Evolutionary conservation across 352 stramenopile genomes (phyloP), one percentile per base, ranked within the genome.

Genomic region (Peronospora belbahrii): DNA sequence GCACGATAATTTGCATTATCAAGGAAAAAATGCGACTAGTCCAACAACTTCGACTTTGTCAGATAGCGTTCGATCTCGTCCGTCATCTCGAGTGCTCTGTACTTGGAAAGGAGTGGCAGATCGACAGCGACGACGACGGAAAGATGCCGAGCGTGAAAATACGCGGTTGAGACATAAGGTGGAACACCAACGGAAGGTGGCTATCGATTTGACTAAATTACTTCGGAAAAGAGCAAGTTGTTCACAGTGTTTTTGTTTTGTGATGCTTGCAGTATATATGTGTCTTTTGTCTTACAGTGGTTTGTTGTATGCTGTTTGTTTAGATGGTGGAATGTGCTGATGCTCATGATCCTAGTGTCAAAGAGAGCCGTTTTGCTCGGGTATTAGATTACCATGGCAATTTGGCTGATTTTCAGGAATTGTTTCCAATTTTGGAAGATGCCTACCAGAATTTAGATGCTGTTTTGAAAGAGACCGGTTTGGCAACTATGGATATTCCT

Each of bases 111-210:
- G 57, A n/a, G 47, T 70, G 28, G 58, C 51, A 0, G 41, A 56
- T 32, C 48, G 57, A 24, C 70, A 83, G 30, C 44, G 52, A 11
- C 34, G 48, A 20, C 55, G 67, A 36, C 52, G 65, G 0, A 47
- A 74, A 41, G 52, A 61, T 11, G 43, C 62, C 1, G 62, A 79
- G 48, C 48, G 54, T 0, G 63, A 79, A 37, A 75, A 80, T 27
- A 49, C 59, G 13, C 55, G 60, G 15, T 42, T 83, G 23, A 65
- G 59, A 43, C 40, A 52, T 3, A 65, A 62, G 24, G 59, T 80
- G 8, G 70, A 83, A 34, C 56, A 57, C 2, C 62, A 62, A 10
- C 36, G 46, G 13, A 66, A 66, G 13, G 38, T 62, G 13, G 52
- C 57, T 3, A 50, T 55, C 15, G 42, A 57, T 34, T 24, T 65